Base-by-base conservation (phyloP, 805 yeast genomes). In the Saccharomycopsis sp. region DNA sequence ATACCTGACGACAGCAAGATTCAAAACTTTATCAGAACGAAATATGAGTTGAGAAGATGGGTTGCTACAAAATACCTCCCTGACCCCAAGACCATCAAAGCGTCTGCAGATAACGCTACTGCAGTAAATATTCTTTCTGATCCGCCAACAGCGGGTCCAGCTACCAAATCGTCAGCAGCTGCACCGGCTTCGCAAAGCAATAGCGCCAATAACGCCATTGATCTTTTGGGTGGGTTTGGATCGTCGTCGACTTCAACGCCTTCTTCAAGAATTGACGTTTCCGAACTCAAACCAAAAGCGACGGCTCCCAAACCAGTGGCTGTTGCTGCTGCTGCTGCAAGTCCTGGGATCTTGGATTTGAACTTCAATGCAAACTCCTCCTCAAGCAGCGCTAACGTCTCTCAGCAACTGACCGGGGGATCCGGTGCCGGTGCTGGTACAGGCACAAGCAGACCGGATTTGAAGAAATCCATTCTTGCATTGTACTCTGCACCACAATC, bases 41-140 rank as follows among this genome's bases (percentile, higher is more conserved):
- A 92, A 59, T 92, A 92, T 58, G 96, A 87, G 51, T 57, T 80
- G 63, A 85, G 80, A 61, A 82, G 88, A 54, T 92, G 98, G 98
- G 77, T 71, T 2, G 61, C 68, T 7, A 64, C 77, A n/a, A 21
- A 64, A 4, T 55, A 57, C 8, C 57, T 77, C 13, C 86, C 88
- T 2, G 77, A 79, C 51, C 86, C 89, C 9, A 36, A 36, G 13
- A 36, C 54, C 15, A 38, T 50, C 2, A 26, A 41, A 8, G 31
- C 48, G 18, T 20, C 37, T 7, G 18, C 17, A 13, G 34, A 26
- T n/a, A 36, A 29, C 15, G 25, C 38, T 2, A 32, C 39, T 57
- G 3, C 48, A 58, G 3, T 36, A 23, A 43, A 39, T 18, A 37
- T 36, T 13, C 20, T 39, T 16, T 22, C 32, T 1, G 29, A 16